Base-by-base conservation (phyloP, 257 asterid genomes). In the Jacaranda copaia region DNA sequence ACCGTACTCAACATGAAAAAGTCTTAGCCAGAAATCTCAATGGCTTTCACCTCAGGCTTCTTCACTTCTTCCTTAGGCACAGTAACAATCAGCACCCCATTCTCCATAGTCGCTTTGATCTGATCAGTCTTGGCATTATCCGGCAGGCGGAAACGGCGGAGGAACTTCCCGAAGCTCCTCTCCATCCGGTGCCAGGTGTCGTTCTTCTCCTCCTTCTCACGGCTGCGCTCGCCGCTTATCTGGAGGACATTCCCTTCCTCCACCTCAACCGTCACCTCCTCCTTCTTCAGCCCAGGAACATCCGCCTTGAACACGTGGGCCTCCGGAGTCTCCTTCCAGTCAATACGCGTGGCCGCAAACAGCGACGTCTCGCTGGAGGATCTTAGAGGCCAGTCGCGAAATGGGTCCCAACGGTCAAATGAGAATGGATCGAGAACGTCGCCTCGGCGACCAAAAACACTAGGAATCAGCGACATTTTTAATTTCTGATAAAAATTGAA, bases 161-260 rank as follows among this genome's bases (percentile, higher is more conserved):
- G 35, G 63, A 79, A 72, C 74, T 43, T 79, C 8, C 79, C 75
- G 20, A 62, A 19, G 63, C 83, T 79, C 64, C 83, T 59, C 84
- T 80, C 87, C 18, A 84, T n/a, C 16, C 85, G 85, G 75, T 75
- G 84, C 85, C 88, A 84, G 8, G 68, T 84, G 68, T 84, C 88
- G 60, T 64, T 79, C 84, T 78, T 81, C 78, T 81, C 85, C 71
- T 81, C 88, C 74, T 78, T 61, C 64, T 84, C 85, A 2, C 72
- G 73, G 80, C 72, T 84, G 39, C 81, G 79, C 55, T 84, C 80
- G 19, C 83, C 88, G 69, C 85, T 81, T 6, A 84, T 84, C 81
- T 77, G 83, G 5, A 83, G 80, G 5, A 83, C 78, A 1, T 70
- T 74, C 39, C 84, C 84, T 3, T 83, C 84, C 72, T 83, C 87